phyloP scores from a whole-genome alignment of 306 rosid species.

The Begonia peltatifolia region DNA sequence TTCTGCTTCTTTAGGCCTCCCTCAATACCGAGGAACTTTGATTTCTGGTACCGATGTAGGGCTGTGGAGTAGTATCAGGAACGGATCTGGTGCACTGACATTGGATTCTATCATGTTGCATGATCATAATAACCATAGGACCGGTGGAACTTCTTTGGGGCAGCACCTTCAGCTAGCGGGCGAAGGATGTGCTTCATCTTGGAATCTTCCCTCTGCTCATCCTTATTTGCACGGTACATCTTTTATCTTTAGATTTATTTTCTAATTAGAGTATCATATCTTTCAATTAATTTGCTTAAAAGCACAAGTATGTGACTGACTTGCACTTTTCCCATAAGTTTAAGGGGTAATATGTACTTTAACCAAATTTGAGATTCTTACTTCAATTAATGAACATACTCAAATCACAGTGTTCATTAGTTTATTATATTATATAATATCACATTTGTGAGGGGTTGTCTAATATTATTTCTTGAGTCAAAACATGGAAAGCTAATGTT shows the following conservation, averaged over 20 bases:
- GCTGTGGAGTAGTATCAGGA: constrained; percentile 4
- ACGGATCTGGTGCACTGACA: constrained; percentile 2
- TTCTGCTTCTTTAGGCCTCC: constrained; percentile 10
- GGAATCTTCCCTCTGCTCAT: constrained; percentile 50
- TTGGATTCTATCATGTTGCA: constrained; percentile 7
- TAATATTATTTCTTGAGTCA: neutral
- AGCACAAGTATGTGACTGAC: too few relatives aligned
- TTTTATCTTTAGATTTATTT: neutral
- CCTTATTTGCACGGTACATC: constrained; percentile 27
- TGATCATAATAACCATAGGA: constrained; percentile 29
- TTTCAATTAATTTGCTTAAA: neutral
- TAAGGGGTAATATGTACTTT: neutral
- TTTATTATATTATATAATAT: too few relatives aligned
- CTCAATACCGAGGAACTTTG: constrained; percentile 6
- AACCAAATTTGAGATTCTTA: neutral
- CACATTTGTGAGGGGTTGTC: too few relatives aligned
- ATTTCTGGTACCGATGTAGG: neutral
- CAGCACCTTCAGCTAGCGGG: constrained; percentile 59
- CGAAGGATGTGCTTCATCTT: constrained; percentile 37
- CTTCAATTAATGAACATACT: neutral
- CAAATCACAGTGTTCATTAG: too few relatives aligned
- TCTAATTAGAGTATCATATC: neutral
- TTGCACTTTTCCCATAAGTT: neutral
- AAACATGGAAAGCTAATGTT: neutral
- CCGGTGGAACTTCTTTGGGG: constrained; percentile 55